A percentile compares a stretch with the other conserved stretches of the same genome.
Conservation (phyloP, 306 rosid species). For the Malus domestica region ASM211411v1 NC_041802.1:720501-721000, state of each 20-base stretch:
- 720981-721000: conserved; percentile 67
- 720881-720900: conserved; percentile 56
- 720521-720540: not conserved
- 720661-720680: not conserved
- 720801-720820: conserved; percentile 53
- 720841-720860: conserved; percentile 64
- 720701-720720: conserved; percentile 38
- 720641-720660: conserved; percentile 2
- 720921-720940: conserved; percentile 43
- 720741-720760: conserved; percentile 32
- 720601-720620: not conserved
- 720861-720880: conserved; percentile 43
- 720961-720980: conserved; percentile 70
- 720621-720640: conserved; percentile 2
- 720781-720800: conserved; percentile 49
- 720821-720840: conserved; percentile 59
- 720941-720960: conserved; percentile 39
- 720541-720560: not conserved
- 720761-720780: conserved; percentile 50
- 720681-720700: conserved; percentile 33
- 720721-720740: conserved; percentile 20
- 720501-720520: not conserved
- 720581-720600: not conserved
- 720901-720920: conserved; percentile 37
- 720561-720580: not conserved